Percentiles rank a stretch among this genome's conserved stretches.
Evolutionary conservation across 305 asterid species (phyloP).

Genomic region (Solanum aculeatissimum): DNA sequence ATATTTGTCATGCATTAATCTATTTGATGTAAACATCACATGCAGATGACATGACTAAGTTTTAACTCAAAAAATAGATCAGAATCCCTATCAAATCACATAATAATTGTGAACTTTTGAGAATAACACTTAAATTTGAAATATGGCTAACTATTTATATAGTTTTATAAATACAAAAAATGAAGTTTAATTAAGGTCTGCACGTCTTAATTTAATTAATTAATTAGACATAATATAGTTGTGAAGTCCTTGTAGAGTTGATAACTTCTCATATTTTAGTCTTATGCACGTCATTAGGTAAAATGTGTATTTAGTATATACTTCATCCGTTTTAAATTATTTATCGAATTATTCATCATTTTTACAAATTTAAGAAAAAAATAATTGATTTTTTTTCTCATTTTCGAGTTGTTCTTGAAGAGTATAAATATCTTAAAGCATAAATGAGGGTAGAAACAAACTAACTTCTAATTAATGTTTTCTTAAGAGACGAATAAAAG

Average conservation of each 20-base stretch:
- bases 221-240: not conserved
- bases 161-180: not conserved
- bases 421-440: not conserved
- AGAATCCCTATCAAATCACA: no score
- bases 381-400: not conserved
- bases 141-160: not conserved
- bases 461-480: not conserved
- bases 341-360: not conserved
- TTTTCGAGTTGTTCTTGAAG: not conserved
- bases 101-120: not conserved
- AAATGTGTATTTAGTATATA: not conserved
- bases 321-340: not conserved
- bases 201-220: not conserved
- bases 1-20: not conserved
- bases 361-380: not conserved
- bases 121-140: not conserved
- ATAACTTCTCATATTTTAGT: not conserved
- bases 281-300: slow-evolving; percentile 6
- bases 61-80: not conserved
- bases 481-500: not conserved
- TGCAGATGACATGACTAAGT: not conserved
- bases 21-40: not conserved
- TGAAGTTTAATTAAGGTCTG: not conserved
- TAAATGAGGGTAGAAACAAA: not conserved
- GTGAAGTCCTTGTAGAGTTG: not conserved